Base-by-base conservation (phyloP, 1,284 basidiomycete genomes). In the Apiotrichum sp. region DNA sequence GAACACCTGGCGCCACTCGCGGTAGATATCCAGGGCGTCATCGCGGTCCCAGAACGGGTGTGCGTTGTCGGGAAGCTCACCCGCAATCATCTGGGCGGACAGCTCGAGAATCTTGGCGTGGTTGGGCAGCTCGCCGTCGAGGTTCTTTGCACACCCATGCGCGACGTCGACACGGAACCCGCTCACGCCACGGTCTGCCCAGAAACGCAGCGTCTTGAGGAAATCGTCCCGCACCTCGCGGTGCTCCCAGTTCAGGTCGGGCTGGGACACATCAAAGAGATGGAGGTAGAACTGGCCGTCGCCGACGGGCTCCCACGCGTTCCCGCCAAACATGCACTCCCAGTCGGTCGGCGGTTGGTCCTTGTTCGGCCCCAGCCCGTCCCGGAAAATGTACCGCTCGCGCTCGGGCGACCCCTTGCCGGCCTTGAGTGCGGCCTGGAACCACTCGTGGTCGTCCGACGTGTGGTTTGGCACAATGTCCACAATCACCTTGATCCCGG, bases 401-500 rank as follows among this genome's bases (percentile, higher is more conserved):
- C 86, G 80, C 72, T 86, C 87, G 0, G 83, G 78, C 65, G 70
- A 79, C 3, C 80, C 73, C 64, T 82, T 83, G 58, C 79, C 80
- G 1, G 81, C 80, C 53, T 81, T 80, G 16, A 73, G 52, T n/a
- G 86, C 87, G 58, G 83, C 78, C 52, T 81, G 68, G 77, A 88
- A 90, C 87, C 87, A 89, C 16, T 79, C 80, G 62, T 88, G 87
- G 82, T 86, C 81, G 73, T 87, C 84, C 2, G 85, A 87, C 6
- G 83, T 84, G 72, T 89, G 87, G 71, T 89, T 89, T n/a, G 86
- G 83, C 34, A 89, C 87, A 3, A 89, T 81, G 69, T 89, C 86
- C 79, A 88, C 85, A 80, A 88, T 81, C 48, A 87, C 78, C 65
- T 86, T 86, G 82, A 89, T 84, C 0, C 82, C 84, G 45, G 83